Evolutionary conservation across 148 eudicot genomes (phyloP), one percentile per base, ranked within the genome.

Genomic region (Dysphania ambrosioides): DNA sequence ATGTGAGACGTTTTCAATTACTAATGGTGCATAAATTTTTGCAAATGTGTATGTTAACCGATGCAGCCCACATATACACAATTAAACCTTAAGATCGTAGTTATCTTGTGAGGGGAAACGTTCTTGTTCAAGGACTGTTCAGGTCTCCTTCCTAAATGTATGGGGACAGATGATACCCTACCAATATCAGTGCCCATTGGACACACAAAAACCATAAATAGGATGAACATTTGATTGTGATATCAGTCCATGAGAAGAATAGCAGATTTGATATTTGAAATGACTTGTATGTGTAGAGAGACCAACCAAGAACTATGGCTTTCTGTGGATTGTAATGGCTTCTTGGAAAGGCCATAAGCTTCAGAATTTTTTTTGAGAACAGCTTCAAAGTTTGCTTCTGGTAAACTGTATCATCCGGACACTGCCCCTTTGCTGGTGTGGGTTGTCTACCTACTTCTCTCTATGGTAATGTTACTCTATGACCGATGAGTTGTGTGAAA

Each of bases 401-500:
- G 21, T 0, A 47, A 16, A n/a, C n/a, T n/a, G n/a, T n/a, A n/a
- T n/a, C n/a, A n/a, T n/a, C n/a, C n/a, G n/a, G n/a, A n/a, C n/a
- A n/a, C n/a, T n/a, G n/a, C n/a, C n/a, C n/a, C 13, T 47, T 47
- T 47, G 18, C 21, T 16, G 53, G 53, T 47, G 53, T 36, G 53
- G 21, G 16, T 12, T 63, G 31, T 40, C 44, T 65, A 29, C 18
- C 8, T 75, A 66, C 61, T 74, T 35, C 26, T 49, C 36, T 63
- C 61, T 27, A 3, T 55, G 47, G 35, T 41, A 36, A 30, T 36
- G n/a, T 53, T 62, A 49, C 19, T 40, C 3, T 16, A 47, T 67
- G 73, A 41, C 76, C 74, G 67, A 77, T 63, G 10, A 18, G 26
- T 19, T 64, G 34, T 15, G 59, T 59, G 53, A 24, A 27, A 41